Evolutionary conservation across 805 yeast species (phyloP).

Genomic region (Metschnikowia henanensis): DNA sequence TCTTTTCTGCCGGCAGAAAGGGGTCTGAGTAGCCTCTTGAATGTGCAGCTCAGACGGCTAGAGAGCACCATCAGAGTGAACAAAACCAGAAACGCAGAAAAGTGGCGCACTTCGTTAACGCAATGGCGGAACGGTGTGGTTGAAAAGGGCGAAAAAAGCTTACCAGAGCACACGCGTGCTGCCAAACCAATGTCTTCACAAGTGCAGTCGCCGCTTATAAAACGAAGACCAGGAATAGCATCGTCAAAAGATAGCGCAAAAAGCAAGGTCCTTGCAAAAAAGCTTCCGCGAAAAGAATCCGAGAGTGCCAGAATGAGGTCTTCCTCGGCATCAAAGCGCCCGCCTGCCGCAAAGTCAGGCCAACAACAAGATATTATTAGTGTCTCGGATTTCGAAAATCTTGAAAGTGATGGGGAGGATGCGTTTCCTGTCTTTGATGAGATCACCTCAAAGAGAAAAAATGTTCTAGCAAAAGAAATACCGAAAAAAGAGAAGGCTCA

Average conservation of each 20-base stretch:
- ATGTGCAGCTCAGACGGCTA: slow-evolving; percentile 23
- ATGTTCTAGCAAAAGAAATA: too few species aligned
- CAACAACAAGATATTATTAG: slow-evolving; percentile 24
- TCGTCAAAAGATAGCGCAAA: too few species aligned
- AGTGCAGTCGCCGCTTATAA: slow-evolving; percentile 9
- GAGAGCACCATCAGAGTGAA: slow-evolving; percentile 34
- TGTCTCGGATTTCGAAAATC: slow-evolving; percentile 41
- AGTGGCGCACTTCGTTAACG: slow-evolving; percentile 24
- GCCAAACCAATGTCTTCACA: slow-evolving; percentile 1
- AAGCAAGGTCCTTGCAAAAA: too few species aligned
- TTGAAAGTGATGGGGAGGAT: slow-evolving; percentile 20
- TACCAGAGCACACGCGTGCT: too few species aligned
- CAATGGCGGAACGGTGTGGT: slow-evolving; percentile 4
- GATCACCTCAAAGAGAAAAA: too few species aligned
- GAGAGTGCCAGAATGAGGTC: too few species aligned
- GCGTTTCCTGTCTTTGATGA: slow-evolving; percentile 5
- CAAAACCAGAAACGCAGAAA: slow-evolving; percentile 37
- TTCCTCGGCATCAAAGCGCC: slow-evolving; percentile 23
- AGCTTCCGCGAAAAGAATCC: too few species aligned
- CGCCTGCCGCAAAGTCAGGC: slow-evolving; percentile 16
- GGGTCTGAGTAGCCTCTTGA: slow-evolving; percentile 1
- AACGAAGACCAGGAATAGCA: neutral
- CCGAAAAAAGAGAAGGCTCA: too few species aligned
- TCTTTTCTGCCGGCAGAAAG: slow-evolving; percentile 20
- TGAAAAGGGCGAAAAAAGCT: neutral